phyloP scores from a whole-genome alignment of 176 grass and related monocot genomes.

The Rhynchospora pubera region DNA sequence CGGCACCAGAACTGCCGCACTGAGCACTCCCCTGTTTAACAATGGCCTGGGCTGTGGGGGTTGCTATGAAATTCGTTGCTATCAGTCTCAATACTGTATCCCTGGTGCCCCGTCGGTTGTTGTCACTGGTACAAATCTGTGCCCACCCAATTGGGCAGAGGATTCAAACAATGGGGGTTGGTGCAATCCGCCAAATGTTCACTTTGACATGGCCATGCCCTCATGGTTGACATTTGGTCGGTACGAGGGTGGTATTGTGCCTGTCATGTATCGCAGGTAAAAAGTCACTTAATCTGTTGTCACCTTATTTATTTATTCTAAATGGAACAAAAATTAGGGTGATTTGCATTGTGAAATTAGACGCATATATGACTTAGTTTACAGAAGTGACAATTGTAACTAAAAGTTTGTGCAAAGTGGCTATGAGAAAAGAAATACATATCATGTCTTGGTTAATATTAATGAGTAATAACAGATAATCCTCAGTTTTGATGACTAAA shows the following conservation, averaged over 20 bases:
- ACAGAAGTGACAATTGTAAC: not conserved
- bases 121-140: constrained; percentile 73
- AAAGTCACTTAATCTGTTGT: not conserved
- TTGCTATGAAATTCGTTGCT: constrained; percentile 63
- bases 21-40: constrained; percentile 33
- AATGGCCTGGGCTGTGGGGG: constrained; percentile 16
- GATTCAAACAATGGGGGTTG: constrained; percentile 48
- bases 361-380: not conserved
- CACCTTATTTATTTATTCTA: not conserved
- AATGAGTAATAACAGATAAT: no score
- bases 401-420: not conserved
- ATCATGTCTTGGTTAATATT: not conserved
- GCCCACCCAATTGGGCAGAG: constrained; percentile 55
- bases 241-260: constrained; percentile 46
- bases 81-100: constrained; percentile 28
- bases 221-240: constrained; percentile 40
- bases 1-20: constrained; percentile 21
- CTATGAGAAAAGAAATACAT: not conserved
- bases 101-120: constrained; percentile 29
- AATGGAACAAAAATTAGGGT: not conserved
- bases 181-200: constrained; percentile 68
- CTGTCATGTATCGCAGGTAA: constrained; percentile 66
- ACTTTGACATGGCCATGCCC: constrained; percentile 71
- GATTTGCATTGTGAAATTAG: not conserved
- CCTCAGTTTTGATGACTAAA: no score